Percentiles rank a stretch among this genome's conserved stretches.
Conservation (phyloP, 352 stramenopile species). For the Globisporangium cylindrosporum region DNA sequence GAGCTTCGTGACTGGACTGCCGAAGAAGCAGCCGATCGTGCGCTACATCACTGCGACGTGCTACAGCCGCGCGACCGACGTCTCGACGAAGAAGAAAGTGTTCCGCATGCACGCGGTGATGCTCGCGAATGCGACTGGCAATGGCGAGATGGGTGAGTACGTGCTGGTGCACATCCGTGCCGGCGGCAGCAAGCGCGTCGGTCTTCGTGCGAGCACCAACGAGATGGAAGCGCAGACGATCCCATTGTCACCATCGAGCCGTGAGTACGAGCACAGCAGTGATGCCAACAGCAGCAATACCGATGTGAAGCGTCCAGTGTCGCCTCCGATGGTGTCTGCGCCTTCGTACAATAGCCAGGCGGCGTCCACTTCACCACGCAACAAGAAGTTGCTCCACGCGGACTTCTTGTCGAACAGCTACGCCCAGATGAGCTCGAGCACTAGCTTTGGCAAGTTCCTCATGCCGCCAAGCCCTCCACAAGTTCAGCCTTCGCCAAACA, state of each 20-base stretch:
- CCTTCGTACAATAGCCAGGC: conserved; percentile 43
- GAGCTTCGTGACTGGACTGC: conserved; percentile 76
- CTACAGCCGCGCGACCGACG: conserved; percentile 56
- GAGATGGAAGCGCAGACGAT: conserved; percentile 20
- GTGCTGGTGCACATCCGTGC: conserved; percentile 77
- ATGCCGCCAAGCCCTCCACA: conserved; percentile 8
- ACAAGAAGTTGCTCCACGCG: conserved; percentile 41
- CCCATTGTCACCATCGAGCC: conserved; percentile 16
- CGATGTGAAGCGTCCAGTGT: conserved; percentile 26
- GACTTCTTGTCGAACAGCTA: conserved; percentile 22
- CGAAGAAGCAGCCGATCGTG: conserved; percentile 71
- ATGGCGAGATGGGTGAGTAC: conserved; percentile 46
- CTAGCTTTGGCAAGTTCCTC: conserved; percentile 14
- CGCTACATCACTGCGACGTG: conserved; percentile 78
- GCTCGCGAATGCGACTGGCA: conserved; percentile 48
- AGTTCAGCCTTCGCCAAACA: not conserved
- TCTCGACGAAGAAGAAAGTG: conserved; percentile 68
- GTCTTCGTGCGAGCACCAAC: conserved; percentile 38
- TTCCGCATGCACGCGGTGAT: conserved; percentile 82
- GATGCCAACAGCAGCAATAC: not conserved
- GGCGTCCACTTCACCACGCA: conserved; percentile 39
- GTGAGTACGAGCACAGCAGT: conserved; percentile 16
- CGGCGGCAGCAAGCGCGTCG: conserved; percentile 65
- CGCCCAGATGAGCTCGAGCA: conserved; percentile 2
- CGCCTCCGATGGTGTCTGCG: conserved; percentile 29